These are phyloP conservation scores for Corylus heterophylla DNA, from an alignment of 306 rosid species.

Conservation along the genomic window DNA sequence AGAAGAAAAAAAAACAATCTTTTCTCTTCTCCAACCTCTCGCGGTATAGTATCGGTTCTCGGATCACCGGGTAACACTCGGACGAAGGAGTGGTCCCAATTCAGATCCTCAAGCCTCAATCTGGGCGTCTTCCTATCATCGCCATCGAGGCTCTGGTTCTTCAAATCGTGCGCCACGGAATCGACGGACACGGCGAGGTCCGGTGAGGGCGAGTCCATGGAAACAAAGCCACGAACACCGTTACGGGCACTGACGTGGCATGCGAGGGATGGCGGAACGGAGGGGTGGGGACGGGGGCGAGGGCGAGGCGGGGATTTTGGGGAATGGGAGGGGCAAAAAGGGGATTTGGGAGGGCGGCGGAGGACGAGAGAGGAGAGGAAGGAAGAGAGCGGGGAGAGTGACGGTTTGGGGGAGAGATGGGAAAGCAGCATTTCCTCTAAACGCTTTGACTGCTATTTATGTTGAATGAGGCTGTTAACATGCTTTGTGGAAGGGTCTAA, in stretches of 20 bases:
- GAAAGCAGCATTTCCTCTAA: conserved; percentile 18
- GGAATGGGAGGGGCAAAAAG: conserved; percentile 24
- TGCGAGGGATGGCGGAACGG: conserved; percentile 17
- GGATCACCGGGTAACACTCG: conserved; percentile 77
- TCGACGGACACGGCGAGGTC: conserved; percentile 55
- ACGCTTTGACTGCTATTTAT: no score
- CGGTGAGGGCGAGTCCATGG: conserved; percentile 62
- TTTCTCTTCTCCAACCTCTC: conserved; percentile 52
- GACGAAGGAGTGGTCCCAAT: conserved; percentile 87
- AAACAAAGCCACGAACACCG: conserved; percentile 1
- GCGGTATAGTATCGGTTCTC: conserved; percentile 61
- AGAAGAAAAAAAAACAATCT: neutral
- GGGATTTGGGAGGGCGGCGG: conserved; percentile 38
- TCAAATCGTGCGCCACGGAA: conserved; percentile 59
- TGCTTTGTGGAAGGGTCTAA: neutral
- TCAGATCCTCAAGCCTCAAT: conserved; percentile 72
- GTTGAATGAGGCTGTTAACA: neutral
- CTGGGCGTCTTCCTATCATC: conserved; percentile 13
- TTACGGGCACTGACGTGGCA: conserved; percentile 30
- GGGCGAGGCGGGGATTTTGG: conserved; percentile 20
- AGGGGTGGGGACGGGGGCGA: conserved; percentile 11
- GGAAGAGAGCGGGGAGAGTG: conserved; percentile 1
- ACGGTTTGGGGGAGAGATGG: conserved; percentile 47
- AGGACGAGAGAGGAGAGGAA: conserved; percentile 18
- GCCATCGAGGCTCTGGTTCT: conserved; percentile 52